Evolutionary conservation across 208 protist genomes (phyloP), one percentile per base, ranked within the genome.

Genomic region (Zelonia costaricensis): DNA sequence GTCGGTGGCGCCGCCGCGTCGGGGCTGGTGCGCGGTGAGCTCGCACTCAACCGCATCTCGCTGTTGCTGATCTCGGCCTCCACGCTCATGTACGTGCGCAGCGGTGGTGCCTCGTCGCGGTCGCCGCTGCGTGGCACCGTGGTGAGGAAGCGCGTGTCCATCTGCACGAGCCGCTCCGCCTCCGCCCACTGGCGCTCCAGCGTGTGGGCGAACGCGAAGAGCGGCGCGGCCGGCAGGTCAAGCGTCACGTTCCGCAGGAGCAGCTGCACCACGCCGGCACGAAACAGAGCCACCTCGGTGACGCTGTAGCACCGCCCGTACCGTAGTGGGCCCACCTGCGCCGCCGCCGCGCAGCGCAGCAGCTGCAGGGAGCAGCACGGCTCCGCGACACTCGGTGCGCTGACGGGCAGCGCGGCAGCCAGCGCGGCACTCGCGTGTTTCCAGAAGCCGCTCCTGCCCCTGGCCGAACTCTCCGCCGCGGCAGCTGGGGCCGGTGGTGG

Each of bases 231-330:
- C 4, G 66, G 66, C 6, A 61, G 15, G 18, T 66, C 40, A 25
- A 73, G 27, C 45, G 48, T 25, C 9, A 65, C 20, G 7, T 27
- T 22, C 5, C n/a, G 27, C 43, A 66, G 4, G 7, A 30, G 39
- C 23, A 62, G 58, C 35, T 66, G 48, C 20, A 60, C 33, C 3
- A 36, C 58, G 18, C 18, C 20, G 12, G 44, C 56, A 31, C 66
- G 59, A 18, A 61, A 43, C 31, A 73, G 48, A 33, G 42, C 38
- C 3, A 73, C 25, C 33, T 61, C 58, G 1, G 40, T 60, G 27
- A 48, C 56, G 39, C 38, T 33, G 51, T 66, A 73, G 13, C 43
- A 43, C 1, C 53, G 58, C 18, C 66, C 66, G 44, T 61, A 73
- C 20, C 22, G 57, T 38, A 66, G 33, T 4, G 33, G 9, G 8